Base-by-base conservation (phyloP, 495 filamentous ascomycete species). In the Aeminium ludgeri region DNA sequence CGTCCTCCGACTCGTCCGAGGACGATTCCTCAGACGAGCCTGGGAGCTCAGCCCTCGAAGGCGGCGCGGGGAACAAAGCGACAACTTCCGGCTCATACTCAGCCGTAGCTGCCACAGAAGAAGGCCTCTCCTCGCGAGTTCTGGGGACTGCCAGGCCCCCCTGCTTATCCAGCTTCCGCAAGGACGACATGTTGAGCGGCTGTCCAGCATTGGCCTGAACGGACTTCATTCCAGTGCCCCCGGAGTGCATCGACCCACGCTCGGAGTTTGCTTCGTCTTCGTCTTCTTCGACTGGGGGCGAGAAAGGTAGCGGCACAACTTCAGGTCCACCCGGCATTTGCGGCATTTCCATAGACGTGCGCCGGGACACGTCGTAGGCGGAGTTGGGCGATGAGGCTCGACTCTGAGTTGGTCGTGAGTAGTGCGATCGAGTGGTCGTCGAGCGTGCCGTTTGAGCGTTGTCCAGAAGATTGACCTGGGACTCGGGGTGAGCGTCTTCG, bases 271-370 rank as follows among this genome's bases (percentile, higher is more conserved):
- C n/a, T 4, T 11, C 18, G 13, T 38, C 29, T 18, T 30, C 33
- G 4, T 40, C 30, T 18, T 18, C n/a, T 11, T 35, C 38, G 2
- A 30, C 16, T 15, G 46, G 40, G 19, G 42, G 37, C 16, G 19
- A 20, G 40, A 49, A 49, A 10, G 46, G 46, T 16, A 49, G 36
- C 10, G 46, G 72, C 3, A 71, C 58, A 27, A 74, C 59, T 16
- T 62, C 58, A 37, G 37, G 69, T 4, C 23, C 45, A 15, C 34
- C 40, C 6, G 25, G 30, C 23, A 32, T 20, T 13, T 27, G 28
- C 12, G 16, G 20, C 20, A 16, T 25, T n/a, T 32, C 13, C n/a
- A 13, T 10, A 10, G 38, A 34, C n/a, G 11, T 30, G 36, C 41
- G 23, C 8, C 23, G 3, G 4, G 23, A 25, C 3, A 25, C 23